Evolutionary conservation across 345 rosid species (phyloP).

Genomic region (thale cress (Arabidopsis thaliana)): DNA sequence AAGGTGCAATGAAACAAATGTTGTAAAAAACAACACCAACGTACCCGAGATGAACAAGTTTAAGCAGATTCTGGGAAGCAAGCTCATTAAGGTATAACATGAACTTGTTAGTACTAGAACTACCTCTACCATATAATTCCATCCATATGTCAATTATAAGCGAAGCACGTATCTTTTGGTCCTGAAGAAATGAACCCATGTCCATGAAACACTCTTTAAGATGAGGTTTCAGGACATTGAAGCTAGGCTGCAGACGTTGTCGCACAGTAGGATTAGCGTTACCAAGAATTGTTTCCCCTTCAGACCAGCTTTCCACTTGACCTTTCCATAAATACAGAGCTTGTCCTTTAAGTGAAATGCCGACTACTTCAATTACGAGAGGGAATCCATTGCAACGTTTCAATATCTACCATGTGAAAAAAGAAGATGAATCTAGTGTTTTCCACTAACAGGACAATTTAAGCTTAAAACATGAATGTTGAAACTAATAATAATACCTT

Average conservation of each 20-base stretch:
- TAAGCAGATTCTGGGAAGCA: constrained; percentile 47
- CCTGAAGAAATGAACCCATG: constrained; percentile 65
- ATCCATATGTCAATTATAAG: constrained; percentile 61
- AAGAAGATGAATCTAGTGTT: neutral
- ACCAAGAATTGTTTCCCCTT: constrained; percentile 44
- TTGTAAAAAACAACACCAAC: neutral
- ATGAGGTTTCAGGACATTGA: constrained; percentile 42
- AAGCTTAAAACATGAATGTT: too few relatives aligned
- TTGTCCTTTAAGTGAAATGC: constrained; percentile 51
- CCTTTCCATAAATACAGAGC: constrained; percentile 47
- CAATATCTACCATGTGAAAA: constrained; percentile 49
- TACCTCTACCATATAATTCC: constrained; percentile 47
- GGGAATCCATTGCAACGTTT: constrained; percentile 66
- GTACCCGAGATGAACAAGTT: constrained; percentile 51
- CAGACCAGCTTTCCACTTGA: constrained; percentile 38
- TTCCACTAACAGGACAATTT: too few relatives aligned
- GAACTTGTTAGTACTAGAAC: constrained; percentile 23
- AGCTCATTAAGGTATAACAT: constrained; percentile 53
- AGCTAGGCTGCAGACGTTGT: constrained; percentile 53
- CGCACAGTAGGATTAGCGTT: constrained; percentile 36
- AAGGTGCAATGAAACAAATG: neutral
- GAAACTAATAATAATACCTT: constrained; percentile 34
- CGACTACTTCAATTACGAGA: constrained; percentile 58
- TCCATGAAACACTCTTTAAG: constrained; percentile 64
- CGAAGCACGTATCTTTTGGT: constrained; percentile 54